Conservation (phyloP, 2,329 filamentous ascomycete species). For the Alternaria incomplexa region DNA sequence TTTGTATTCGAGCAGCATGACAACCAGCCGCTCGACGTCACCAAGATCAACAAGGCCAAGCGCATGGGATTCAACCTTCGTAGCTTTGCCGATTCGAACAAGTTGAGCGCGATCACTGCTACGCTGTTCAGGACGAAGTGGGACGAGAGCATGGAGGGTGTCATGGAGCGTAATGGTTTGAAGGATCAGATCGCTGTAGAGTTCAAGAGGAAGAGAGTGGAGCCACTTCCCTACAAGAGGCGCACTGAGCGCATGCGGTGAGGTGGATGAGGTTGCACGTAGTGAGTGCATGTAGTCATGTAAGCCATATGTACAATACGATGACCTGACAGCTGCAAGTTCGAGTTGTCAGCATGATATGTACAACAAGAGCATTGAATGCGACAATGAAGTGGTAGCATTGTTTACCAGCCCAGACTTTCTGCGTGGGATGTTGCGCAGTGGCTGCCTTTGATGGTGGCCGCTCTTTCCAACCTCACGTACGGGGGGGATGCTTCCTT, state of each 20-base stretch:
- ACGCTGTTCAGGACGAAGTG: constrained; percentile 87
- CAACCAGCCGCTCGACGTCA: constrained; percentile 46
- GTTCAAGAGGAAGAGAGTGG: constrained; percentile 79
- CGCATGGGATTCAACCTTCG: constrained; percentile 78
- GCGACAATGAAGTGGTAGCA: background rate
- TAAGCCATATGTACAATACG: constrained; percentile 10
- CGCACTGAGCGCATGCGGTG: constrained; percentile 57
- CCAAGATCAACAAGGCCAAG: constrained; percentile 76
- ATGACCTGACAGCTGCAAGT: background rate
- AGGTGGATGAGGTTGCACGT: constrained; percentile 3
- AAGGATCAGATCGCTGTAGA: constrained; percentile 77
- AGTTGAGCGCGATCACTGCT: constrained; percentile 76
- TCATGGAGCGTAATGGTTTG: constrained; percentile 82
- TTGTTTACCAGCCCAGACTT: background rate
- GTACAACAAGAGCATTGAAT: background rate
- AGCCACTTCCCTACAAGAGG: constrained; percentile 70
- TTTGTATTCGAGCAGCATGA: constrained; percentile 82
- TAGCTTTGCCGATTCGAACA: constrained; percentile 73
- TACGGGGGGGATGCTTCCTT: background rate
- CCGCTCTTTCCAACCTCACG: constrained; percentile 2
- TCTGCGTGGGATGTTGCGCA: background rate
- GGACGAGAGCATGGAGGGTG: constrained; percentile 85
- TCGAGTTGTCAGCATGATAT: background rate
- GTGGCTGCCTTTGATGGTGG: background rate
- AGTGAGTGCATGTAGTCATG: constrained; percentile 12